phyloP scores from a whole-genome alignment of 2,329 filamentous ascomycete species.

The Cladorrhinum sp. region DNA sequence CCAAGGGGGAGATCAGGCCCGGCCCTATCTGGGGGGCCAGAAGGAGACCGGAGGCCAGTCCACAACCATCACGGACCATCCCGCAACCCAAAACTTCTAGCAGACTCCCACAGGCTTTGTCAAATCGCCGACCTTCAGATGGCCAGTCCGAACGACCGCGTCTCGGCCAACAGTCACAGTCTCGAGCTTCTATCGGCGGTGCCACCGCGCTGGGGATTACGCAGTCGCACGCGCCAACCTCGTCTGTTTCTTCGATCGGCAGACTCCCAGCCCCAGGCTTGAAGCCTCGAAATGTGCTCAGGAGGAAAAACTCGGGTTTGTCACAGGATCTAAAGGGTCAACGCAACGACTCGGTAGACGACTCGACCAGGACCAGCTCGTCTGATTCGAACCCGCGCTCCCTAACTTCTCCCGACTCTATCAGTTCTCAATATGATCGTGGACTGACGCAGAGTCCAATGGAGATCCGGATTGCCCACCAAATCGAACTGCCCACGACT shows the following conservation, averaged over 20 bases:
- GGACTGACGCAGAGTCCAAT: slow-evolving; percentile 43
- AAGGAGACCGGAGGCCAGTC: slow-evolving; percentile 15
- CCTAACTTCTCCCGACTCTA: slow-evolving; percentile 36
- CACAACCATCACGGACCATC: slow-evolving; percentile 18
- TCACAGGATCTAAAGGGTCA: slow-evolving; percentile 37
- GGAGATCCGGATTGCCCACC: slow-evolving; percentile 42
- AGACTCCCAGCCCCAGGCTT: slow-evolving; percentile 32
- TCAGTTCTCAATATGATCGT: slow-evolving; percentile 40
- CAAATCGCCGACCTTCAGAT: slow-evolving; percentile 31
- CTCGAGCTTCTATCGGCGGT: slow-evolving; percentile 39
- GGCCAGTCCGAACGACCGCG: slow-evolving; percentile 33
- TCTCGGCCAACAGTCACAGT: slow-evolving; percentile 42
- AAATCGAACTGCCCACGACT: slow-evolving; percentile 39
- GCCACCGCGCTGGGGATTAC: slow-evolving; percentile 32
- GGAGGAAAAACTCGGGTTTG: slow-evolving; percentile 49
- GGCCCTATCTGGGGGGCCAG: slow-evolving; percentile 15
- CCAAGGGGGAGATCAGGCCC: slow-evolving; percentile 10
- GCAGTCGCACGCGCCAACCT: slow-evolving; percentile 31
- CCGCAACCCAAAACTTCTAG: slow-evolving; percentile 31
- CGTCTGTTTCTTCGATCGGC: slow-evolving; percentile 35
- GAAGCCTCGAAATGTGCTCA: slow-evolving; percentile 42
- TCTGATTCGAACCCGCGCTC: slow-evolving; percentile 39
- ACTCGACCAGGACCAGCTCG: slow-evolving; percentile 39
- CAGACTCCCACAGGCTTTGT: slow-evolving; percentile 37
- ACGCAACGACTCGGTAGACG: slow-evolving; percentile 35